phyloP scores from a whole-genome alignment of 2,329 filamentous ascomycete genomes.

The Acrodontium crateriforme region DNA sequence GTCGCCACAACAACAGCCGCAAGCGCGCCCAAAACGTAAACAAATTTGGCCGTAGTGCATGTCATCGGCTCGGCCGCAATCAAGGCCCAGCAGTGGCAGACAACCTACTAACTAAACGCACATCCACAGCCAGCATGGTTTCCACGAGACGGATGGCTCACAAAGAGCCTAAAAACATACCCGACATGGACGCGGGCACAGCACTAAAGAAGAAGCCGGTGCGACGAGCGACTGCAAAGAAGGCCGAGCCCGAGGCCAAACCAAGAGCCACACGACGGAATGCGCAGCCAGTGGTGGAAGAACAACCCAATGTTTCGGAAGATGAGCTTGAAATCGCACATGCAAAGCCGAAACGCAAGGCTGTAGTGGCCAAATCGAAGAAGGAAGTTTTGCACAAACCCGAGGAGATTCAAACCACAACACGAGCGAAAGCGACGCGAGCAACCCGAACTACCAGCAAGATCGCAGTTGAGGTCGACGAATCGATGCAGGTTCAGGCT shows the following conservation, averaged over 20 bases:
- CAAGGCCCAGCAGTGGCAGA: no score
- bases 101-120: no score
- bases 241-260: slow-evolving; percentile 5
- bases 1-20: no score
- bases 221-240: slow-evolving; percentile 17
- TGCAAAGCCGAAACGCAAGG: slow-evolving; percentile 1
- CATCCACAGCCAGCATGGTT: slow-evolving; percentile 20
- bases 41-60: no score
- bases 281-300: slow-evolving; percentile 6
- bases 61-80: no score
- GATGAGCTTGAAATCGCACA: background rate
- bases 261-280: background rate
- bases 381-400: slow-evolving; percentile 1
- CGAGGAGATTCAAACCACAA: slow-evolving; percentile 3
- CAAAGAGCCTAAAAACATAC: slow-evolving; percentile 8
- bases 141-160: slow-evolving; percentile 21
- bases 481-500: background rate
- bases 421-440: slow-evolving; percentile 7
- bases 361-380: slow-evolving; percentile 1
- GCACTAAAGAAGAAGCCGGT: slow-evolving; percentile 22
- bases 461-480: slow-evolving; percentile 1
- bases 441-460: slow-evolving; percentile 7
- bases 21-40: no score
- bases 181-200: slow-evolving; percentile 5
- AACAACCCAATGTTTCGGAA: slow-evolving; percentile 2